Percentiles rank a stretch among this genome's conserved stretches.
These are phyloP conservation scores for Pezicula carpinea DNA, from an alignment of 2,329 filamentous ascomycete genomes.

Conservation along the genomic window DNA sequence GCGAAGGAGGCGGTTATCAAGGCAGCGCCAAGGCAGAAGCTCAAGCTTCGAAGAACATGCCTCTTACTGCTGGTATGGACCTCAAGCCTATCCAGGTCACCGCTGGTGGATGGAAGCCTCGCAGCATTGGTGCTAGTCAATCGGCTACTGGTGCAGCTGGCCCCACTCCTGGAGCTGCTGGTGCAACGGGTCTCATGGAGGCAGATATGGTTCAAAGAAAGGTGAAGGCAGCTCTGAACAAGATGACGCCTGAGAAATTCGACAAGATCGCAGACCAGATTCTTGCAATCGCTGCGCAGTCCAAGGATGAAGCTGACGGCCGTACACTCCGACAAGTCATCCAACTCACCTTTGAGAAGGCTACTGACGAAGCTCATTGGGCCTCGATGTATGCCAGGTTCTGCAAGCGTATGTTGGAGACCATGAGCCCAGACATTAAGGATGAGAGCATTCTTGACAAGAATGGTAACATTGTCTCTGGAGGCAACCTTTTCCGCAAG, in stretches of 20 bases:
- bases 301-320: constrained; percentile 90
- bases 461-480: constrained; percentile 79
- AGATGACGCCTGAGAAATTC: constrained; percentile 99
- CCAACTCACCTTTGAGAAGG: constrained; percentile 98
- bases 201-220: constrained; percentile 95
- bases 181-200: constrained; percentile 59
- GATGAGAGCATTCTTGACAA: constrained; percentile 95
- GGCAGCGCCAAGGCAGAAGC: constrained; percentile 50
- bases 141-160: constrained; percentile 34
- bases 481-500: constrained; percentile 94
- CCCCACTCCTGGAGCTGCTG: constrained; percentile 39
- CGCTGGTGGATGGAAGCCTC: constrained; percentile 83
- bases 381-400: constrained; percentile 98
- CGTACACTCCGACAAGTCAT: constrained; percentile 96
- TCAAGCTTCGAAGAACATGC: constrained; percentile 80
- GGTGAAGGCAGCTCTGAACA: constrained; percentile 97
- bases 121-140: constrained; percentile 52
- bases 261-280: constrained; percentile 94
- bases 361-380: constrained; percentile 97
- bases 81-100: constrained; percentile 74
- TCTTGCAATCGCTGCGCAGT: constrained; percentile 85
- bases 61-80: constrained; percentile 77
- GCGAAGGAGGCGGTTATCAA: constrained; percentile 44
- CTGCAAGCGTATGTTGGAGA: constrained; percentile 94
- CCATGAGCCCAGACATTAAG: constrained; percentile 89